Evolutionary conservation across 495 filamentous ascomycete species (phyloP).

Genomic region (Lepraria neglecta): DNA sequence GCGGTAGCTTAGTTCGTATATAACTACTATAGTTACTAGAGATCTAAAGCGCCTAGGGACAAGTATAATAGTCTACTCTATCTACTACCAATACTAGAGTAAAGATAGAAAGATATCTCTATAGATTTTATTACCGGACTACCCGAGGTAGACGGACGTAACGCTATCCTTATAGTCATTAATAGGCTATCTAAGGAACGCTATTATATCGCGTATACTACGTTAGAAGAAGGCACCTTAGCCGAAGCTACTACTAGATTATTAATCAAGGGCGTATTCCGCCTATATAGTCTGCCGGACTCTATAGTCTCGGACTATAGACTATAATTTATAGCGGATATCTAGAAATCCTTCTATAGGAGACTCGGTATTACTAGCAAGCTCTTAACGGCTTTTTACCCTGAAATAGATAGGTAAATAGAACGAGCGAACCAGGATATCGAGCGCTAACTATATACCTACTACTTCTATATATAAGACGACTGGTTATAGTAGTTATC

Average conservation of each 20-base stretch:
- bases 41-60: conserved; percentile 7
- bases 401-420: conserved; percentile 30
- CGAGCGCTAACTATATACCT: conserved; percentile 29
- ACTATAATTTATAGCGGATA: background rate
- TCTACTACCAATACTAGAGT: conserved; percentile 23
- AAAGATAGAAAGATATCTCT: conserved; percentile 21
- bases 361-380: background rate
- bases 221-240: background rate
- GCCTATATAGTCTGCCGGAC: background rate
- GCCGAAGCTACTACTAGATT: background rate
- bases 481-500: conserved; percentile 30
- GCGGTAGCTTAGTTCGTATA: background rate
- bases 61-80: conserved; percentile 10
- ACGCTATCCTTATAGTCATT: background rate
- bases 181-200: background rate
- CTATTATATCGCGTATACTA: too few relatives aligned
- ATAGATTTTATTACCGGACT: conserved; percentile 2
- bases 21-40: conserved; percentile 7
- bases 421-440: conserved; percentile 28
- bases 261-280: background rate
- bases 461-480: conserved; percentile 30
- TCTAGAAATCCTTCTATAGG: background rate
- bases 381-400: background rate
- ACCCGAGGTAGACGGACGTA: background rate
- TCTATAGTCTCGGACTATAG: background rate